These are phyloP conservation scores for Rhizopogon vulgaris DNA, from an alignment of 768 basidiomycete species.

Conservation along the genomic window DNA sequence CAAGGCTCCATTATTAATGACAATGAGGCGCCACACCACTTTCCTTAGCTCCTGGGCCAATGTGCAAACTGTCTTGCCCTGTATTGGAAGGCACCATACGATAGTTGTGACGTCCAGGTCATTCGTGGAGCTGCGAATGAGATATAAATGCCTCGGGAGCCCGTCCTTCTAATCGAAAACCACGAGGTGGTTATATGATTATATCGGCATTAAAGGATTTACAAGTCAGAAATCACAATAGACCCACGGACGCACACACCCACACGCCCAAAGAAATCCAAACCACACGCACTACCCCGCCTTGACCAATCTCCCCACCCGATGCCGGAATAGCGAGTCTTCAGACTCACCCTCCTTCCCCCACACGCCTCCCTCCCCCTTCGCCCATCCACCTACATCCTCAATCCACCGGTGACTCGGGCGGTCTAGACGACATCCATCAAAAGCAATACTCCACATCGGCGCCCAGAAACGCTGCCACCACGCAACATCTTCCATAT, in stretches of 20 bases:
- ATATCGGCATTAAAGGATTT: too few relatives aligned
- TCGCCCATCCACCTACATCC: slow-evolving; percentile 42
- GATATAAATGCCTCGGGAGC: background rate
- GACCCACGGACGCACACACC: too few relatives aligned
- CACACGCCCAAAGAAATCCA: too few relatives aligned
- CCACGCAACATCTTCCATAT: slow-evolving; percentile 47
- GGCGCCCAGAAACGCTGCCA: slow-evolving; percentile 77
- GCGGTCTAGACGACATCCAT: slow-evolving; percentile 60
- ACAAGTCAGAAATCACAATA: too few relatives aligned
- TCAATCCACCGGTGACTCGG: slow-evolving; percentile 45
- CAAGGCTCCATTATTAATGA: slow-evolving; percentile 80
- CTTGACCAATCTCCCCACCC: slow-evolving; percentile 52
- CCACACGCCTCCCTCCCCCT: slow-evolving; percentile 32
- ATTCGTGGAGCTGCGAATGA: slow-evolving; percentile 73
- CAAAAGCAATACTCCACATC: slow-evolving; percentile 40
- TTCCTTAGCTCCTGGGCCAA: slow-evolving; percentile 25
- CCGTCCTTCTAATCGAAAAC: too few relatives aligned
- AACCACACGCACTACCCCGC: slow-evolving; percentile 5
- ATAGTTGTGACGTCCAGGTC: slow-evolving; percentile 85
- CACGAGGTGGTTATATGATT: too few relatives aligned
- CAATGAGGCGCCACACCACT: slow-evolving; percentile 58
- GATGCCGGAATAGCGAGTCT: slow-evolving; percentile 58
- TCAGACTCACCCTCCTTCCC: slow-evolving; percentile 45
- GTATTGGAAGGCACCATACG: slow-evolving; percentile 80
- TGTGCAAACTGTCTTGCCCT: too few relatives aligned